phyloP scores from a whole-genome alignment of 768 basidiomycete species.

The Atractiella rhizophila region DNA sequence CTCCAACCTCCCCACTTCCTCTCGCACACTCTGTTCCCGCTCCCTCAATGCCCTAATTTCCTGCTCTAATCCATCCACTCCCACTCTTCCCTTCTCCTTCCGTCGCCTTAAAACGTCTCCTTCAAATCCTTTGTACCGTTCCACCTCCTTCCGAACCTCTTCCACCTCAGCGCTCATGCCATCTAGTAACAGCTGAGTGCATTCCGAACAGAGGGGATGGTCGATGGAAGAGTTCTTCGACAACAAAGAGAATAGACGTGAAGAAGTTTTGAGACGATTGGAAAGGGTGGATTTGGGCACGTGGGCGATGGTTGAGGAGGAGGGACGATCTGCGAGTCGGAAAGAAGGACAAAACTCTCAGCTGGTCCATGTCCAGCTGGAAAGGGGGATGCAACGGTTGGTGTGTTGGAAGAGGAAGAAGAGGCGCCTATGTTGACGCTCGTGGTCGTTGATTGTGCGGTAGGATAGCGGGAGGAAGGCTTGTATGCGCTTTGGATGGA shows the following conservation, averaged over 20 bases:
- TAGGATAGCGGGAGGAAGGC: constrained; percentile 18
- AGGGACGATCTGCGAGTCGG: constrained; percentile 29
- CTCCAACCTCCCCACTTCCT: constrained; percentile 20
- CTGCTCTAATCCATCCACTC: constrained; percentile 38
- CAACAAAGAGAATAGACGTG: constrained; percentile 47
- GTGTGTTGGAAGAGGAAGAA: too few species aligned
- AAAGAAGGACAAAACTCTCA: constrained; percentile 74
- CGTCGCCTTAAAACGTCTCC: constrained; percentile 17
- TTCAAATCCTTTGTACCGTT: constrained; percentile 38
- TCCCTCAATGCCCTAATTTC: constrained; percentile 34
- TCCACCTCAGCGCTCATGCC: constrained; percentile 55
- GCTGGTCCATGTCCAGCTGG: constrained; percentile 42
- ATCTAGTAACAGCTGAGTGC: constrained; percentile 53
- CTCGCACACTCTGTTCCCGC: background rate
- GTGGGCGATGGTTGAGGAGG: constrained; percentile 19
- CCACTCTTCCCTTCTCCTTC: constrained; percentile 8
- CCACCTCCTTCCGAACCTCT: constrained; percentile 55
- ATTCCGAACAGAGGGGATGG: constrained; percentile 69
- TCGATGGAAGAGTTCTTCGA: constrained; percentile 41
- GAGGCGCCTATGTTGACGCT: constrained; percentile 24
- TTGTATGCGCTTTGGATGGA: constrained; percentile 1
- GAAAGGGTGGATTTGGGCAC: constrained; percentile 23
- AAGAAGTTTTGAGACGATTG: constrained; percentile 38
- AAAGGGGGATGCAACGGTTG: too few species aligned
- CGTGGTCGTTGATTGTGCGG: constrained; percentile 32